These are phyloP conservation scores for Pseudogymnoascus sp. DNA, from an alignment of 2,329 filamentous ascomycete genomes.

Conservation along the genomic window DNA sequence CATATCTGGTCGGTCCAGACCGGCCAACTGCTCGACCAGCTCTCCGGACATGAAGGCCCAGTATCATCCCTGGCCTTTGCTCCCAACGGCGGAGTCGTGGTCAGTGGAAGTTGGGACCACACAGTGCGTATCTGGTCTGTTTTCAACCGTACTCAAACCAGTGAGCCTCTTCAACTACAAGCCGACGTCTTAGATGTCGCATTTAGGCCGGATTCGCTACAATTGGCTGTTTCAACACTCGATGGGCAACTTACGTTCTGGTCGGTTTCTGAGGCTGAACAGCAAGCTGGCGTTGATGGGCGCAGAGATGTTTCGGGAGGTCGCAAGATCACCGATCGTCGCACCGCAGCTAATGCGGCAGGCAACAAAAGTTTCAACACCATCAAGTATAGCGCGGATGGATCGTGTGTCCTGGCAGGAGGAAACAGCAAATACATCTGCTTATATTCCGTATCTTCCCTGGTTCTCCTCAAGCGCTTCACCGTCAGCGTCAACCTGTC, in stretches of 20 bases:
- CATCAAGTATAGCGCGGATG: constrained; percentile 86
- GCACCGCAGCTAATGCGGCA: constrained; percentile 82
- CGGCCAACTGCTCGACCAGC: constrained; percentile 81
- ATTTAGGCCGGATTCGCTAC: constrained; percentile 80
- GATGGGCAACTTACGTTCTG: constrained; percentile 95
- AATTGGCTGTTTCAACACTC: constrained; percentile 83
- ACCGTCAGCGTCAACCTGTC: constrained; percentile 95
- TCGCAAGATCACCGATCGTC: constrained; percentile 75
- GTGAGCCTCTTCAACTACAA: constrained; percentile 85
- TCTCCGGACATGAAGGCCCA: constrained; percentile 89
- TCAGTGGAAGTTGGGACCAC: constrained; percentile 93
- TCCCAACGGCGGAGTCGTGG: constrained; percentile 71
- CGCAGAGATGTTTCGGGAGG: constrained; percentile 89
- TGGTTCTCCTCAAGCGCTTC: constrained; percentile 87
- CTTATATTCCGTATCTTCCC: constrained; percentile 87
- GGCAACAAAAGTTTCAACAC: constrained; percentile 86
- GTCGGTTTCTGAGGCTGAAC: constrained; percentile 79
- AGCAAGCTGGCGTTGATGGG: constrained; percentile 79
- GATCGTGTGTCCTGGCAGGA: constrained; percentile 78
- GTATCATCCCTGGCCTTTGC: constrained; percentile 84
- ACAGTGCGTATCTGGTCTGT: constrained; percentile 96
- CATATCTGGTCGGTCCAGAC: constrained; percentile 99
- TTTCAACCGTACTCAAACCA: constrained; percentile 87
- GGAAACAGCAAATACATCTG: constrained; percentile 99
- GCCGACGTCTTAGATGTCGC: constrained; percentile 82